Conservation (phyloP, 2,329 filamentous ascomycete genomes). For the Colletotrichum kahawae region DNA sequence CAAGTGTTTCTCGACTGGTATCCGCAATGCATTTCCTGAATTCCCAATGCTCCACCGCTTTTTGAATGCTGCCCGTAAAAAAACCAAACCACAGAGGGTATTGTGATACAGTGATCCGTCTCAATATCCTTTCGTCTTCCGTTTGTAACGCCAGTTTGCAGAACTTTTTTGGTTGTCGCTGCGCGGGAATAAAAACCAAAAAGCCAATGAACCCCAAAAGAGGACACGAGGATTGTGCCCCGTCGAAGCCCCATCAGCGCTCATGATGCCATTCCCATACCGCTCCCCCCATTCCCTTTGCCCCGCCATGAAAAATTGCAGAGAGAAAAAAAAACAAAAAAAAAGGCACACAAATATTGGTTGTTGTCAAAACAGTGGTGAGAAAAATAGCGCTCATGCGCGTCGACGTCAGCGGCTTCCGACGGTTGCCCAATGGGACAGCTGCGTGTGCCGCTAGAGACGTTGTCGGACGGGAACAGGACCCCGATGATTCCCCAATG, state of each 20-base stretch:
- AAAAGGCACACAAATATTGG: not conserved
- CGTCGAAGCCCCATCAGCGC: not conserved
- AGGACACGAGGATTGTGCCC: not conserved
- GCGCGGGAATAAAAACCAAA: not conserved
- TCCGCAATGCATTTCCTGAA: not conserved
- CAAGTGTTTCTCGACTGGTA: not conserved
- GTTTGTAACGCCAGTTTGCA: not conserved
- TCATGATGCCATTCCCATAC: not conserved
- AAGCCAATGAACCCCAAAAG: not conserved
- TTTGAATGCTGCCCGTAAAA: not conserved
- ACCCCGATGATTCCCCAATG: slow-evolving; percentile 17
- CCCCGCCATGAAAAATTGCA: not conserved
- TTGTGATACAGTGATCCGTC: not conserved
- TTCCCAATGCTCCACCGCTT: not conserved
- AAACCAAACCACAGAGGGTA: not conserved
- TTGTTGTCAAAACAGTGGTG: not conserved
- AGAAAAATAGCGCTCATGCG: slow-evolving; percentile 1
- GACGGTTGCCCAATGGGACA: not conserved
- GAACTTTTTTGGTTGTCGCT: not conserved
- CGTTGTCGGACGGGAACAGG: not conserved
- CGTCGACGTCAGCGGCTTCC: slow-evolving; percentile 12
- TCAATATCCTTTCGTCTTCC: not conserved
- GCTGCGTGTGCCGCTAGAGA: not conserved
- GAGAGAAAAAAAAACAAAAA: not conserved
- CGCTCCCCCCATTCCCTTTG: not conserved